phyloP scores from a whole-genome alignment of 1,139 yeast species.

The Pneumocystis sp. region DNA sequence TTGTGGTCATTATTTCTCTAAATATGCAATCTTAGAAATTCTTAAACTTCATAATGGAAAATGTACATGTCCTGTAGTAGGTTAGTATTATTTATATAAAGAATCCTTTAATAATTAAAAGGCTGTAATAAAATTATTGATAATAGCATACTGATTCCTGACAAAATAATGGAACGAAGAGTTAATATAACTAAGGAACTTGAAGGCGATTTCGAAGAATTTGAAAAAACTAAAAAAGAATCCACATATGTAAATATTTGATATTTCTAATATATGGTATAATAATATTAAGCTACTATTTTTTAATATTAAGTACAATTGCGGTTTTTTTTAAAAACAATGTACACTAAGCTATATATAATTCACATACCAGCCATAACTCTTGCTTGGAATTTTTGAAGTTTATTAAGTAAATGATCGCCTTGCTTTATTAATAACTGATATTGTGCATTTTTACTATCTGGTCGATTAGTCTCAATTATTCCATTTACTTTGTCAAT shows the following conservation, averaged over 20 bases:
- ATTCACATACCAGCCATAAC: constrained; percentile 30
- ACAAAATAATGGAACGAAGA: neutral
- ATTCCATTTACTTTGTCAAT: constrained; percentile 93
- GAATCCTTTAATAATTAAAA: neutral
- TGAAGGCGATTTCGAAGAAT: neutral
- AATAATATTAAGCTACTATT: neutral
- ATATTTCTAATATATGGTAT: neutral
- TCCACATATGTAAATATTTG: neutral
- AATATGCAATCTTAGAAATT: neutral
- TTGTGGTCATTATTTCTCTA: neutral
- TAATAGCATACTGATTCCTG: neutral
- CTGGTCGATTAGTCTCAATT: constrained; percentile 90
- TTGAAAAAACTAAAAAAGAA: neutral
- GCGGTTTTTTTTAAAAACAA: neutral
- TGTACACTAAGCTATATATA: neutral
- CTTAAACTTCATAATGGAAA: neutral
- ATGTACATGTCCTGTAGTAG: neutral
- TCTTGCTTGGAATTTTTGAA: constrained; percentile 95
- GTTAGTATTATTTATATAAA: neutral
- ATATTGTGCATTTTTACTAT: constrained; percentile 87
- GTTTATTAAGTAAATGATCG: constrained; percentile 76
- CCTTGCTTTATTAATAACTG: constrained; percentile 82
- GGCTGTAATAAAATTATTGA: neutral
- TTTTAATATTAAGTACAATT: neutral
- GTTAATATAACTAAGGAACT: neutral